Evolutionary conservation across 192 early-diverging fungal genomes (phyloP).

Genomic region (Backusella parvicylindrica): DNA sequence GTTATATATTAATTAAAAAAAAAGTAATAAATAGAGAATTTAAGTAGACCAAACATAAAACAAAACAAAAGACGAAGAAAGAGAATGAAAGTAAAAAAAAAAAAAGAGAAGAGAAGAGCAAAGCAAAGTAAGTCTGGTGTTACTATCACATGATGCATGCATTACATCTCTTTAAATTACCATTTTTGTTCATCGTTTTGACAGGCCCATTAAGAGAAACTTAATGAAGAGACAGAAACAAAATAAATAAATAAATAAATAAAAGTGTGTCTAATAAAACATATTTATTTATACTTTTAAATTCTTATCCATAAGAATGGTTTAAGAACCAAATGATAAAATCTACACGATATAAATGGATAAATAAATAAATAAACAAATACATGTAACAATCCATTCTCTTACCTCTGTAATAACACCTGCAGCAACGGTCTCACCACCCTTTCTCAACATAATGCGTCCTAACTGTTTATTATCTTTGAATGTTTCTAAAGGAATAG

Average conservation of each 20-base stretch:
- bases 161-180: neutral
- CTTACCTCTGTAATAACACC: constrained; percentile 67
- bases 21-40: neutral
- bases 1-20: constrained; percentile 1
- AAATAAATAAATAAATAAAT: neutral
- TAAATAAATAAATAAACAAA: neutral
- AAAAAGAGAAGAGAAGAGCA: neutral
- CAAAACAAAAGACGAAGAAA: neutral
- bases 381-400: neutral
- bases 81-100: neutral
- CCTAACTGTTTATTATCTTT: constrained; percentile 87
- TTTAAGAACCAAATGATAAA: constrained; percentile 11
- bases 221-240: neutral
- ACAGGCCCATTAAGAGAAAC: neutral
- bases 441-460: constrained; percentile 81
- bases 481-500: constrained; percentile 85
- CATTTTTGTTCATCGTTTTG: neutral
- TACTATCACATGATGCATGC: neutral
- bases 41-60: neutral
- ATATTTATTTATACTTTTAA: neutral
- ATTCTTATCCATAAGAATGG: neutral
- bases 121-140: neutral
- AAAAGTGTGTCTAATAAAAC: neutral
- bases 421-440: constrained; percentile 84
- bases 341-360: too few relatives aligned